Base-by-base conservation (phyloP, 2,329 filamentous ascomycete species). In the Bretziella fagacearum region DNA sequence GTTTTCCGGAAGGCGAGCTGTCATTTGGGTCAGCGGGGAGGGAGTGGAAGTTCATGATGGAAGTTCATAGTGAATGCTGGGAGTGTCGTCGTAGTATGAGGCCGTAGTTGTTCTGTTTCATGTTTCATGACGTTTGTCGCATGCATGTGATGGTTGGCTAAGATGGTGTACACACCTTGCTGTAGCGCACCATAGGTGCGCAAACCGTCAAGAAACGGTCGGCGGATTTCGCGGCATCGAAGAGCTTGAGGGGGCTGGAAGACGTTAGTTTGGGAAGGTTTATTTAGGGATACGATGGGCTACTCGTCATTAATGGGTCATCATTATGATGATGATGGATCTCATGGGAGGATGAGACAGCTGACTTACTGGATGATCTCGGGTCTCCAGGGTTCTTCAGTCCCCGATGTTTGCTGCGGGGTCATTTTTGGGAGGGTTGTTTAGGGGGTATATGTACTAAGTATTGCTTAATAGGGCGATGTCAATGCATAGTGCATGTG, bases 1-100 rank as follows among this genome's bases (percentile, higher is more conserved):
- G 79, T 77, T 54, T 81, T 71, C 41, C 79, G 71, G 56, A 84
- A 83, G 39, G 79, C 78, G 35, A 83, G 69, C 70, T 80, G 52
- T 55, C 25, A n/a, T n/a, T n/a, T n/a, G n/a, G n/a, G n/a, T n/a
- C n/a, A n/a, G n/a, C 52, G 54, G 47, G 55, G 59, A 46, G 56
- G 33, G 2, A 35, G n/a, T 23, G 36, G 15, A 27, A 48, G 35
- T 20, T 10, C 4, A 8, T 39, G 11, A 18, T n/a, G n/a, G n/a
- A n/a, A n/a, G n/a, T n/a, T n/a, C n/a, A n/a, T n/a, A 33, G 13
- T n/a, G 6, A 33, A 33, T 29, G 27, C 17, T 33, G 30, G 30
- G 17, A 15, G 17, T 33, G 17, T n/a, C 17, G 4, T 33, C 30
- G 17, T 33, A 15, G n/a, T n/a, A 35, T 23, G 11, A 15, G 10